Evolutionary conservation across 441 rosid species (phyloP), one percentile per base, ranked within the genome.

Genomic region (Croton setiger): DNA sequence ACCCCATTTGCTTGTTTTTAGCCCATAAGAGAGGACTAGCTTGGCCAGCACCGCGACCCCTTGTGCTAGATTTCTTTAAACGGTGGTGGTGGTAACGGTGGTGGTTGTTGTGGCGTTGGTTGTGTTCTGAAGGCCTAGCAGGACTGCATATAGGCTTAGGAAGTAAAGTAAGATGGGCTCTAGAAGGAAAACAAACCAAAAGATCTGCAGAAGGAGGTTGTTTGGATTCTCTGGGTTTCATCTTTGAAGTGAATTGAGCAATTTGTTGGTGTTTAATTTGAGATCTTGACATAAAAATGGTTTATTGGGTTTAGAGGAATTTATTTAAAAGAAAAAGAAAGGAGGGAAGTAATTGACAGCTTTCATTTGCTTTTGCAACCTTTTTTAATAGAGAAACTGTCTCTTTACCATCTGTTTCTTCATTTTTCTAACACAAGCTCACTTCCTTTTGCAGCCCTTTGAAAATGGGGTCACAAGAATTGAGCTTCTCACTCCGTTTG

Each of bases 171-270:
- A 91, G 73, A 73, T 83, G 95, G 9, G 92, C 72, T 77, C 94
- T 80, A 63, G 95, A 82, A 33, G 97, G 98, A 72, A 94, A 91
- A 73, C 97, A 91, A 23, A 87, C 92, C 44, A 93, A 67, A 36
- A 91, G 75, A 85, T 93, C 98, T 41, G 93, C 80, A 5, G 93
- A 77, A 53, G 88, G 86, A 67, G 88, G 84, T 66, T 83, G 82
- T 65, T 76, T 83, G 60, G 82, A 72, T 77, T 88, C 95, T 75
- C 91, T 87, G 79, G 88, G 84, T 79, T 75, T 89, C 88, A 91
- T 93, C 73, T 48, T 39, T 39, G 43, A 39, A 5, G 9, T 5
- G 43, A 39, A 39, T 0, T 39, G 43, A 39, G 10, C 8, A 39
- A 39, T 5, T 39, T 39, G 8, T 39, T 39, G 43, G 0, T 33